These are phyloP conservation scores for Solanum acaule DNA, from an alignment of 257 asterid species.

Conservation along the genomic window DNA sequence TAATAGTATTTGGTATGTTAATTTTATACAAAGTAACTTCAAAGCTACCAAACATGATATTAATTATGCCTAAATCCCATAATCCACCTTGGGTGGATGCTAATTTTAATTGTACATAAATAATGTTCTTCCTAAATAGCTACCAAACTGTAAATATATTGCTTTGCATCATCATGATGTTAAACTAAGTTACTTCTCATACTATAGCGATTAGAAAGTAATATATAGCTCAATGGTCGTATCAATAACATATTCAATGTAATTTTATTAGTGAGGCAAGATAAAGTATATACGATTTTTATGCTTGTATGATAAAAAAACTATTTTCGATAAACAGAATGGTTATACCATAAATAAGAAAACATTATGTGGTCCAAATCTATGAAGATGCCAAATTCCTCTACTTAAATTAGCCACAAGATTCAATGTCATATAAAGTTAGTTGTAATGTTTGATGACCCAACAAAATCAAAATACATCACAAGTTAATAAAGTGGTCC, in stretches of 20 bases:
- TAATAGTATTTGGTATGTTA: too few relatives aligned
- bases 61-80: too few relatives aligned
- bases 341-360: neutral
- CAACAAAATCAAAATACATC: neutral
- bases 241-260: neutral
- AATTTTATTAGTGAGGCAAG: rapidly evolving
- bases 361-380: neutral
- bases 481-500: neutral
- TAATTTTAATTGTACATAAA: too few relatives aligned
- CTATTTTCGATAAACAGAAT: neutral
- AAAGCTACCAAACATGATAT: too few relatives aligned
- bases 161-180: neutral
- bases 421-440: neutral
- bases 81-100: too few relatives aligned
- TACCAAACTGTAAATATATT: too few relatives aligned
- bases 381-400: neutral
- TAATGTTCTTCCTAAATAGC: too few relatives aligned
- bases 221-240: neutral
- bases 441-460: neutral
- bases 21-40: too few relatives aligned
- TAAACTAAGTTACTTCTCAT: neutral
- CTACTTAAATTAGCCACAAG: neutral
- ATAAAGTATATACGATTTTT: neutral
- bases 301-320: neutral
- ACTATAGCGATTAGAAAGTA: neutral